These are phyloP conservation scores for Raphanus hybrid DNA, from an alignment of 441 rosid species.

Conservation along the genomic window DNA sequence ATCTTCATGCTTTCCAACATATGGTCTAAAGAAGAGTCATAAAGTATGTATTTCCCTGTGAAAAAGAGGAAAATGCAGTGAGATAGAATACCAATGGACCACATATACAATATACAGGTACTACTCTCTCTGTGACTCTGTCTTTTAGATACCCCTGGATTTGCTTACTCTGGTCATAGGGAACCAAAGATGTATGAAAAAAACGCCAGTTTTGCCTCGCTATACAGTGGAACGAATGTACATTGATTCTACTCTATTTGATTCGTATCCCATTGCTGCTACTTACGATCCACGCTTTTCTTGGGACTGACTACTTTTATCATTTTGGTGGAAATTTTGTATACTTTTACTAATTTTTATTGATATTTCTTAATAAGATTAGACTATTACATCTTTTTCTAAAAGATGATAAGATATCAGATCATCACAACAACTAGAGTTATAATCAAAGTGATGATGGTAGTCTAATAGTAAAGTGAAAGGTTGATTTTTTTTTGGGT, in stretches of 20 bases:
- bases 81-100: neutral
- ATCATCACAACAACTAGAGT: conserved; percentile 2
- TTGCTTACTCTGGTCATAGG: conserved; percentile 57
- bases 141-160: no score
- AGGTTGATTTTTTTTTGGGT: no score
- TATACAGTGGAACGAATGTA: conserved; percentile 35
- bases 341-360: neutral
- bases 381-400: neutral
- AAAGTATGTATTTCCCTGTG: no score
- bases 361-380: conserved; percentile 8
- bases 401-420: neutral
- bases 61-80: no score
- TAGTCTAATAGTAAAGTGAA: neutral
- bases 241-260: no score
- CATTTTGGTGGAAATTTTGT: neutral
- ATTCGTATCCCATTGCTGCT: no score
- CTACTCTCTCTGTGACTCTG: neutral
- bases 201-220: conserved; percentile 68
- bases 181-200: conserved; percentile 65
- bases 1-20: no score
- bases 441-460: neutral
- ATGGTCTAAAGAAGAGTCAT: no score
- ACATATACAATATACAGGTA: neutral
- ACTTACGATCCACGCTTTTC: conserved; percentile 11
- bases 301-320: conserved; percentile 14